These are phyloP conservation scores for Wickerhamiella galacta DNA, from an alignment of 805 yeast species.

Conservation along the genomic window DNA sequence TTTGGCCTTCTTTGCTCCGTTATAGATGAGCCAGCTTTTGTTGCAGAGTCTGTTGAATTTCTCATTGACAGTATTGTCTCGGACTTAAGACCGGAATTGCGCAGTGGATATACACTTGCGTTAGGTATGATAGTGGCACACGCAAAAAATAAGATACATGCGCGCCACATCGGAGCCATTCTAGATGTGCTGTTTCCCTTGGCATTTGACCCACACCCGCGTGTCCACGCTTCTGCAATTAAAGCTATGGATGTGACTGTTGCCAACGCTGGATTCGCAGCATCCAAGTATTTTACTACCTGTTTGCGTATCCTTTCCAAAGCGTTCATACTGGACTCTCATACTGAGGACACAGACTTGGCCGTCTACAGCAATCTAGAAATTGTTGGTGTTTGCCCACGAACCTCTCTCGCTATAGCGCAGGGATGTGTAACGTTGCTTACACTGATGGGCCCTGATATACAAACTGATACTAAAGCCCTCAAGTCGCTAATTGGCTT, in stretches of 20 bases:
- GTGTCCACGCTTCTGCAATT: conserved; percentile 60
- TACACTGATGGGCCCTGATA: conserved; percentile 35
- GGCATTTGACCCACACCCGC: conserved; percentile 67
- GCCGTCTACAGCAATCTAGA: conserved; percentile 35
- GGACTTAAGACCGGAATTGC: background rate
- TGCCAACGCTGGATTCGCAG: conserved; percentile 36
- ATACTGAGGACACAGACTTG: conserved; percentile 30
- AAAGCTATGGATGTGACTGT: conserved; percentile 40
- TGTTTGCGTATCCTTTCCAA: conserved; percentile 27
- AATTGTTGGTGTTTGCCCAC: conserved; percentile 20
- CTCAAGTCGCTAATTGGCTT: conserved; percentile 14
- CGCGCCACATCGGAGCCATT: background rate
- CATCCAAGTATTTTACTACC: conserved; percentile 27
- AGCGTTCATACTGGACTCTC: conserved; percentile 32
- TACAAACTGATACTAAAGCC: conserved; percentile 15
- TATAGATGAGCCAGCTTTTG: background rate
- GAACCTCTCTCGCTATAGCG: conserved; percentile 30
- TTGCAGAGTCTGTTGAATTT: background rate
- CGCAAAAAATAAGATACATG: background rate
- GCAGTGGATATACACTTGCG: background rate
- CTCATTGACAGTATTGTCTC: background rate
- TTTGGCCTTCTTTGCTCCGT: background rate
- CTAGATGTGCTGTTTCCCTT: conserved; percentile 27
- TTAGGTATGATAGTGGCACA: background rate
- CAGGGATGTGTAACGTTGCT: conserved; percentile 26